These are phyloP conservation scores for Paramecium biaurelia DNA, from an alignment of 73 alveolate genomes.

Conservation along the genomic window DNA sequence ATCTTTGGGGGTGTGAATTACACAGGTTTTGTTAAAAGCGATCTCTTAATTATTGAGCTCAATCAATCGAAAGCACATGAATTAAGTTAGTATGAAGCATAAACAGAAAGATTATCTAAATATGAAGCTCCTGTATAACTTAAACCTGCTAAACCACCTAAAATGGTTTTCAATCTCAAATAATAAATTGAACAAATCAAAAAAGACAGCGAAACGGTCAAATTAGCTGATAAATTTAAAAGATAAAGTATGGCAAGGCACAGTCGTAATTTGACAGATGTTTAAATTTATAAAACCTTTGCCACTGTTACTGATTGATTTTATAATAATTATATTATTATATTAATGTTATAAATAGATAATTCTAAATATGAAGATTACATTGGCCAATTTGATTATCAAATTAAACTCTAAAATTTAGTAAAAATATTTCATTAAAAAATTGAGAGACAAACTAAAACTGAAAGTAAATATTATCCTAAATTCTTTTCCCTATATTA, in stretches of 20 bases:
- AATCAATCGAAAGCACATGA: background rate
- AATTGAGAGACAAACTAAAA: too few species aligned
- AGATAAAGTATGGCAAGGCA: background rate
- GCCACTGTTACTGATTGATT: background rate
- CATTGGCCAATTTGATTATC: background rate
- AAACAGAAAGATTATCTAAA: background rate
- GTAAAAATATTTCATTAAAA: too few species aligned
- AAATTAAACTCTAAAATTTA: too few species aligned
- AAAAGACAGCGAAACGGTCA: background rate
- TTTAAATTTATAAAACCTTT: background rate
- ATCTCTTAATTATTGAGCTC: background rate
- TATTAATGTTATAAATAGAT: background rate
- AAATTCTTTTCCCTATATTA: too few species aligned
- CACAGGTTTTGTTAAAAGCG: conserved; percentile 22
- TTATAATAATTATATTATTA: background rate
- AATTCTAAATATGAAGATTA: background rate
- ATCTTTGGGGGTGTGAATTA: conserved; percentile 22
- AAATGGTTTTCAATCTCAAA: background rate
- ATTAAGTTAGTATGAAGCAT: background rate
- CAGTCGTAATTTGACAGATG: background rate
- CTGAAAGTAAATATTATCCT: too few species aligned
- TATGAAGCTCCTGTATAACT: background rate
- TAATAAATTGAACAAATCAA: background rate
- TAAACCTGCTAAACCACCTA: background rate
- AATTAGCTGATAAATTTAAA: background rate